phyloP scores from a whole-genome alignment of 208 protist genomes.

The Trypanosoma congolense region DNA sequence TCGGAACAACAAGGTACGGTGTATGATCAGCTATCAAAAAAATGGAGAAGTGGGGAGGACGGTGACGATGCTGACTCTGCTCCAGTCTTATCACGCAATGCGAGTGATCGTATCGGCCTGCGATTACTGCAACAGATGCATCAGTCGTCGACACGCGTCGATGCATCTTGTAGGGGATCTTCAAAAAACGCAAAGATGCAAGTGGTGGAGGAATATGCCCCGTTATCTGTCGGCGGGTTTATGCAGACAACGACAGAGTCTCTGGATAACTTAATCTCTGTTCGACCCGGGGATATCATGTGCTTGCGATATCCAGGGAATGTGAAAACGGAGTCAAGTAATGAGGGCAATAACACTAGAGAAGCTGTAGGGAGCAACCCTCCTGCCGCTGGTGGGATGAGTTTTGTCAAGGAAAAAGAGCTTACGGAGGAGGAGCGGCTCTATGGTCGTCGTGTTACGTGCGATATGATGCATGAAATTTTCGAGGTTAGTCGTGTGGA shows the following conservation, averaged over 20 bases:
- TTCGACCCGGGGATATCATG: conserved; percentile 24
- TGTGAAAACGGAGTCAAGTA: not conserved
- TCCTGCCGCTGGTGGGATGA: not conserved
- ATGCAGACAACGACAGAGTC: conserved; percentile 34
- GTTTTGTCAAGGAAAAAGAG: conserved; percentile 40
- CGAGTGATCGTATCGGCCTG: conserved; percentile 31
- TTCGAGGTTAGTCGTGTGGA: conserved; percentile 72
- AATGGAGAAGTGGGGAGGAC: conserved; percentile 44
- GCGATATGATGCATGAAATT: conserved; percentile 46
- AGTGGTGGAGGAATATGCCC: conserved; percentile 67
- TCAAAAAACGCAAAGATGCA: not conserved
- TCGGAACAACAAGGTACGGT: not conserved
- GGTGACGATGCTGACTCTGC: conserved; percentile 16
- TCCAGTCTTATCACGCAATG: conserved; percentile 10
- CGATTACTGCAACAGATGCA: conserved; percentile 56
- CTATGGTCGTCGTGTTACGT: conserved; percentile 45
- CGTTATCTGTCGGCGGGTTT: conserved; percentile 74
- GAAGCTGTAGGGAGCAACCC: not conserved
- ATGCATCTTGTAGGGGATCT: not conserved
- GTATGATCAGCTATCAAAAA: conserved; percentile 9
- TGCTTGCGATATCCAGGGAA: conserved; percentile 14
- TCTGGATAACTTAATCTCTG: not conserved
- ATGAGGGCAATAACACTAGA: not conserved
- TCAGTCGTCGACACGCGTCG: not conserved
- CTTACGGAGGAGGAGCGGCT: conserved; percentile 43